phyloP scores from a whole-genome alignment of 805 yeast genomes.

The Crinitomyces ghanaensis region DNA sequence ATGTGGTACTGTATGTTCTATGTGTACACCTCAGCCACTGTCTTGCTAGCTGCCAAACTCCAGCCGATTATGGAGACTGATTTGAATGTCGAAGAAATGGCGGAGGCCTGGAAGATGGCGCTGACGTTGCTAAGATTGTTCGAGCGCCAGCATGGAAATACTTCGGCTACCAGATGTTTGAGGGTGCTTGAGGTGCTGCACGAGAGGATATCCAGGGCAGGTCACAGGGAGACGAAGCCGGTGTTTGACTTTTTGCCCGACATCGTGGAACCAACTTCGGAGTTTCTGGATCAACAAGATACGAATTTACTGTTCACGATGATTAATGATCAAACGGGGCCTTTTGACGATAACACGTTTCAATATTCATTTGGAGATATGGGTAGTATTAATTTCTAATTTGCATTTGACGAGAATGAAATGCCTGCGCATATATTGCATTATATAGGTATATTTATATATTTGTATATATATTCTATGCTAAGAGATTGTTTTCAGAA shows the following conservation, averaged over 20 bases:
- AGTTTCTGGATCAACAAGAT: slow-evolving; percentile 3
- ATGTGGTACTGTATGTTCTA: slow-evolving; percentile 20
- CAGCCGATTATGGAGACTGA: slow-evolving; percentile 14
- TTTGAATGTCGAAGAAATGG: slow-evolving; percentile 9
- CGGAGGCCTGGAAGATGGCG: slow-evolving; percentile 9
- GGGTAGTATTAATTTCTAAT: too few relatives aligned
- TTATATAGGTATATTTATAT: too few relatives aligned
- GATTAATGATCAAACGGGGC: slow-evolving; percentile 6
- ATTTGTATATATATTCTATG: too few relatives aligned
- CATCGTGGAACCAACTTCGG: slow-evolving; percentile 1
- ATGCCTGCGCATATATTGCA: too few relatives aligned
- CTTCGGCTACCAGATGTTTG: slow-evolving; percentile 10
- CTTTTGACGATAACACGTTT: slow-evolving; percentile 2
- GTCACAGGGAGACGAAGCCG: slow-evolving; percentile 2
- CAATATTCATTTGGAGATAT: too few relatives aligned
- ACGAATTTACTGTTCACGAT: slow-evolving; percentile 3
- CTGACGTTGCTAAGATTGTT: slow-evolving; percentile 6
- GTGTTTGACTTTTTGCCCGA: slow-evolving; percentile 7
- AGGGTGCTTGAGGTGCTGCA: slow-evolving; percentile 8
- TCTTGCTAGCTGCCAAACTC: slow-evolving; percentile 19
- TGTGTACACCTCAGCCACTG: slow-evolving; percentile 18
- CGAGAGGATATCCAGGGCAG: slow-evolving; percentile 6
- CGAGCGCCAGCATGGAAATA: slow-evolving; percentile 1
- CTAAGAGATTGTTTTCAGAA: too few relatives aligned
- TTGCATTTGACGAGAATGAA: not conserved